Evolutionary conservation across 2,329 filamentous ascomycete genomes (phyloP).

Genomic region (Aureobasidium sp.): DNA sequence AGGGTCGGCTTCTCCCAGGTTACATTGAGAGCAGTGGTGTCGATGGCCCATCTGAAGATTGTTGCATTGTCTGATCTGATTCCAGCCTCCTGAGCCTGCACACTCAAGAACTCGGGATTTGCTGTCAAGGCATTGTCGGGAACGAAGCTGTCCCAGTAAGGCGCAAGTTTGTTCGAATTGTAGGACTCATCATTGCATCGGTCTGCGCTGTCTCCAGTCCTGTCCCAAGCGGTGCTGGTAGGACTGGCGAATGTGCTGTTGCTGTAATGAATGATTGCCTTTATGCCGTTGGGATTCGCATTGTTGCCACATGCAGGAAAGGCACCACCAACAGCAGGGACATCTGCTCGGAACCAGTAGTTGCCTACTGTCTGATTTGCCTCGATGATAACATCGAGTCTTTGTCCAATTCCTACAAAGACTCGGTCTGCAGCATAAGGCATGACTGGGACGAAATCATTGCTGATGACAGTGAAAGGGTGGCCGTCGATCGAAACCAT

Average conservation of each 20-base stretch:
- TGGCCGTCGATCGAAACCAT: slow-evolving; percentile 36
- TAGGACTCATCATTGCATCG: slow-evolving; percentile 21
- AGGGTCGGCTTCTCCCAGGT: slow-evolving; percentile 34
- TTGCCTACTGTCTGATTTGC: slow-evolving; percentile 38
- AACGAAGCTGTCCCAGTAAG: slow-evolving; percentile 28
- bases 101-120: slow-evolving; percentile 8
- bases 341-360: slow-evolving; percentile 41
- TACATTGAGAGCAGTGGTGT: slow-evolving; percentile 30
- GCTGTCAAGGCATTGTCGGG: slow-evolving; percentile 25
- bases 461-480: slow-evolving; percentile 37
- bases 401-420: slow-evolving; percentile 37
- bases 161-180: slow-evolving; percentile 29
- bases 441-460: slow-evolving; percentile 39
- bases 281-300: slow-evolving; percentile 30
- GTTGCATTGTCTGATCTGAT: slow-evolving; percentile 18
- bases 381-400: slow-evolving; percentile 42
- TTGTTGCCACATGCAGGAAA: slow-evolving; percentile 21
- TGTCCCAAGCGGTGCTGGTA: slow-evolving; percentile 23
- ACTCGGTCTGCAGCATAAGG: slow-evolving; percentile 32
- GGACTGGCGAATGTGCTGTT: slow-evolving; percentile 24
- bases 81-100: neutral
- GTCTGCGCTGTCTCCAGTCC: slow-evolving; percentile 33
- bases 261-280: slow-evolving; percentile 36
- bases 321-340: slow-evolving; percentile 15
- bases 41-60: slow-evolving; percentile 36